Evolutionary conservation across 352 stramenopile species (phyloP), one percentile per base, ranked within the genome.

Genomic region (Pythium monospermum): DNA sequence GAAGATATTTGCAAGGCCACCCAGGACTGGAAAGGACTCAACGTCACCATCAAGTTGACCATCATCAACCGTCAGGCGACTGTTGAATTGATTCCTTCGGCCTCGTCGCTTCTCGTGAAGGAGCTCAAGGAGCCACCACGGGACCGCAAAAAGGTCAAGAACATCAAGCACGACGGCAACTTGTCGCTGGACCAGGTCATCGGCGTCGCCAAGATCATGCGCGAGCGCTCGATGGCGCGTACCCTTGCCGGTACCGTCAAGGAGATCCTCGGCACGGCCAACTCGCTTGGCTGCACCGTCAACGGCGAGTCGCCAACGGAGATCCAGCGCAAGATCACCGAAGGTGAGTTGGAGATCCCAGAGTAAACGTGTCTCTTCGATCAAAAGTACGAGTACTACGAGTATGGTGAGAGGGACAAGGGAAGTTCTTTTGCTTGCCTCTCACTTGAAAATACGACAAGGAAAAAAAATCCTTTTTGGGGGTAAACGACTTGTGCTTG

Each of bases 1-100:
- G 97, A 99, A 75, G 97, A 99, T 84, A 99, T 99, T 71, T 97
- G 98, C 85, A 99, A 99, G 86, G 96, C 95, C 60, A 99, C 97
- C 54, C 64, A 87, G 70, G 97, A 99, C 83, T 99, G 97, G 97
- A 99, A 99, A 81, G 97, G 97, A 66, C 82, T 99, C 42, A 98
- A 97, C 66, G 97, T 99, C 53, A 99, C 96, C 51, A 91, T 99
- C 57, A 99, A 99, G 94, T 90, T 99, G 49, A 99, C 96, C 44
- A 98, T 99, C 68, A 80, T 99, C 57, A 99, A 99, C 87, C 94
- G 97, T 83, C 87, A 97, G 59, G 89, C 88, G 40, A 98, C 96
- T 19, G 95, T 99, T 45, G 94, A 86, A 59, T 88, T 99, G 63
- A 97, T 99, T 65, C 97, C 97, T 45, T 96, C 87, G 53, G 95